A percentile compares a stretch with the other conserved stretches of the same genome.
Evolutionary conservation across 495 filamentous ascomycete species (phyloP).

Genomic region (Penicillium pulvis): DNA sequence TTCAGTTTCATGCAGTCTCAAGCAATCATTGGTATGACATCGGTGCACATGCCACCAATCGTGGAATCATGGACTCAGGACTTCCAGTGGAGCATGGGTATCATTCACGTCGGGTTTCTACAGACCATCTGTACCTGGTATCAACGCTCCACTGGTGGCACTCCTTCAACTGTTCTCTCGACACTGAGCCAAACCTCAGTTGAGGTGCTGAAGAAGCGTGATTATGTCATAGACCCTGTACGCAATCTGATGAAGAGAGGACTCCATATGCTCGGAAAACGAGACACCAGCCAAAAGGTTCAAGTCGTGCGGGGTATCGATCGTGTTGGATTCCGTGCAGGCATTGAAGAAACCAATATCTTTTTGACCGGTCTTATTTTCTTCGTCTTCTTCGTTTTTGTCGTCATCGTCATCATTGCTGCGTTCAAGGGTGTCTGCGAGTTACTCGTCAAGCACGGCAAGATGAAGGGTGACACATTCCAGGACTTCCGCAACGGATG

Average conservation of each 20-base stretch:
- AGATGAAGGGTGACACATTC: conserved; percentile 87
- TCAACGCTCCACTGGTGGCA: conserved; percentile 89
- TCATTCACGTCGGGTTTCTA: conserved; percentile 85
- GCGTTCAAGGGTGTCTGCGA: conserved; percentile 82
- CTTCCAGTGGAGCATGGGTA: conserved; percentile 98
- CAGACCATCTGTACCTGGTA: conserved; percentile 94
- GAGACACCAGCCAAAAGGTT: conserved; percentile 47
- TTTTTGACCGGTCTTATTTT: conserved; percentile 91
- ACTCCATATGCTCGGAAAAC: conserved; percentile 35
- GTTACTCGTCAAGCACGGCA: conserved; percentile 66
- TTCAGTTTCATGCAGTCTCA: conserved; percentile 97
- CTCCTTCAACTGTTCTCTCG: conserved; percentile 77
- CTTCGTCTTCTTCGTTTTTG: conserved; percentile 79
- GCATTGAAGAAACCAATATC: conserved; percentile 89
- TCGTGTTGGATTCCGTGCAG: conserved; percentile 82
- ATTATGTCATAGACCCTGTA: conserved; percentile 33
- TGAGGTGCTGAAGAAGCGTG: conserved; percentile 63
- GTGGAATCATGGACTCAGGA: conserved; percentile 96
- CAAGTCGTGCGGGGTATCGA: conserved; percentile 83
- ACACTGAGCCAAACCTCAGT: conserved; percentile 77
- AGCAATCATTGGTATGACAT: conserved; percentile 89
- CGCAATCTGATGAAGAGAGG: conserved; percentile 48
- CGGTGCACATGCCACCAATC: conserved; percentile 84
- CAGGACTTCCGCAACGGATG: conserved; percentile 92
- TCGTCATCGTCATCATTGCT: conserved; percentile 71